Evolutionary conservation across 495 filamentous ascomycete genomes (phyloP).

Genomic region (Lasiosphaeria miniovina): DNA sequence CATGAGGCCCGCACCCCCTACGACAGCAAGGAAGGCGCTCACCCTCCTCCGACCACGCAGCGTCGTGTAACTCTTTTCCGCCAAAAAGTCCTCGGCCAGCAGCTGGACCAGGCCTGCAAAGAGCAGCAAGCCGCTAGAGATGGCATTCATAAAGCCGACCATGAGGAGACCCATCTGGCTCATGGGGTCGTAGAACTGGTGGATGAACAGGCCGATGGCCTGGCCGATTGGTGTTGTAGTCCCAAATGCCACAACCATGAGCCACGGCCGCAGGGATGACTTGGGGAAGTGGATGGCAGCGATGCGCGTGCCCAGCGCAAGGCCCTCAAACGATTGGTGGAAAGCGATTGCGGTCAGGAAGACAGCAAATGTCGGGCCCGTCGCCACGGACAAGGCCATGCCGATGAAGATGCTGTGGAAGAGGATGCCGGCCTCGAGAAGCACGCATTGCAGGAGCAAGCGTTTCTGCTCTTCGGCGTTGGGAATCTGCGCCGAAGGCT

Average conservation of each 20-base stretch:
- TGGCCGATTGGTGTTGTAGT: conserved; percentile 89
- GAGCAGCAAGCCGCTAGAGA: conserved; percentile 79
- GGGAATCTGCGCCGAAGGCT: conserved; percentile 21
- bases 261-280: conserved; percentile 65
- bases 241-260: conserved; percentile 94
- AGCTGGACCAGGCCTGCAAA: conserved; percentile 92
- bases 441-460: conserved; percentile 70
- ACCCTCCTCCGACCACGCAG: conserved; percentile 68
- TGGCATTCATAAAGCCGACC: conserved; percentile 91
- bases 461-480: conserved; percentile 51
- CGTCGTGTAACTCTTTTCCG: conserved; percentile 76
- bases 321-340: conserved; percentile 74
- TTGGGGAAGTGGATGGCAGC: conserved; percentile 61
- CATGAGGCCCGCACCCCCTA: conserved; percentile 77
- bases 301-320: conserved; percentile 72
- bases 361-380: conserved; percentile 71
- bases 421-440: conserved; percentile 81
- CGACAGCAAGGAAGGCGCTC: conserved; percentile 73
- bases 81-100: conserved; percentile 89
- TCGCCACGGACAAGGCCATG: conserved; percentile 82
- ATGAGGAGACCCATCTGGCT: conserved; percentile 80
- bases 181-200: conserved; percentile 79
- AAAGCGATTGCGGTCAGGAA: conserved; percentile 80
- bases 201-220: conserved; percentile 77
- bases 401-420: conserved; percentile 89